A percentile compares a stretch with the other conserved stretches of the same genome.
Conservation (phyloP, 176 grass and related monocot species). For the Bolboschoenus planiculmis region DNA sequence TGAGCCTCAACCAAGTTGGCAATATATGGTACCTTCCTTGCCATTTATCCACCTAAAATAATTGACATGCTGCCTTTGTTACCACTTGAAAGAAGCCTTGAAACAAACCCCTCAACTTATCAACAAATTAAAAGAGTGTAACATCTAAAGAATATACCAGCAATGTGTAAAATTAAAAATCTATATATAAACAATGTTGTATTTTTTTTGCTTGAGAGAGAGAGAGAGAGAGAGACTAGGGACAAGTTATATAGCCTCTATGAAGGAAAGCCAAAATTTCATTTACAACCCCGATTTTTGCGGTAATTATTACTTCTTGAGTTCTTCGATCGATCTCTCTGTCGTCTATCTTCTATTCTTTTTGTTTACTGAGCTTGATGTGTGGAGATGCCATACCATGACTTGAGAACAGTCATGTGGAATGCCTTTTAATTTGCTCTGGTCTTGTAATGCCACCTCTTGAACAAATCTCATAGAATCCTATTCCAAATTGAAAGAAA, state of each 20-base stretch:
- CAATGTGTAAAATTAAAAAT: not conserved
- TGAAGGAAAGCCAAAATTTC: slow-evolving; percentile 27
- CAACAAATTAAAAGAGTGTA: slow-evolving; percentile 10
- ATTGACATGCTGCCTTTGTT: slow-evolving; percentile 24
- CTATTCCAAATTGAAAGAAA: slow-evolving; percentile 15
- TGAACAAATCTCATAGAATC: slow-evolving; percentile 43
- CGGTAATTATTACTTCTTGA: not conserved
- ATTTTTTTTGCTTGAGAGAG: no score
- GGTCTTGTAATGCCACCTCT: slow-evolving; percentile 28
- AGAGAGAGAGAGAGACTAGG: slow-evolving; percentile 12
- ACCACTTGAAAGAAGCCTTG: slow-evolving; percentile 22
- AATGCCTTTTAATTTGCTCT: slow-evolving; percentile 33
- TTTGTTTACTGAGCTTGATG: slow-evolving; percentile 19
- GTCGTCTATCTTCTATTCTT: slow-evolving; percentile 18
- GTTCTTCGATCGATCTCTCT: not conserved
- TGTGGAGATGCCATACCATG: slow-evolving; percentile 36
- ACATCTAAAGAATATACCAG: slow-evolving; percentile 17
- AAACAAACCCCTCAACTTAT: slow-evolving; percentile 7
- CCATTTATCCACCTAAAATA: not conserved
- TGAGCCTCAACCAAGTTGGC: not conserved
- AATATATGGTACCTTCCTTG: not conserved
- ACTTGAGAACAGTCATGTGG: slow-evolving; percentile 31
- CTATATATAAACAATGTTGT: slow-evolving; percentile 26
- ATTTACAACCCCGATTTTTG: slow-evolving; percentile 23
- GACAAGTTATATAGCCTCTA: slow-evolving; percentile 9